Conservation (phyloP, 345 rosid genomes). For the Reutealis trisperma region DNA sequence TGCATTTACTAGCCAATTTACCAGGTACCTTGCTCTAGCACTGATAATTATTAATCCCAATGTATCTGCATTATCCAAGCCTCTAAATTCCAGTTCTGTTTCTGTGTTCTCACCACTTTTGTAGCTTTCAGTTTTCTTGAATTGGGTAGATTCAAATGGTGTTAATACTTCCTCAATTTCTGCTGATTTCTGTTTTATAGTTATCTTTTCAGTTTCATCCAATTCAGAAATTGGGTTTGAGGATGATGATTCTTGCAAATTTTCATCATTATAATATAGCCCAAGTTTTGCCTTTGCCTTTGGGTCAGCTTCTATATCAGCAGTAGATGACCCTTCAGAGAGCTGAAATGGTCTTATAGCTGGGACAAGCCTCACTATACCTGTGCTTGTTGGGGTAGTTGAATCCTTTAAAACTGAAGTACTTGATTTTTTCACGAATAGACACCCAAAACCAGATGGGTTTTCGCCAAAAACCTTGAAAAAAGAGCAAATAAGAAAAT, state of each 20-base stretch:
- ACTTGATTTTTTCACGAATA: slow-evolving; percentile 65
- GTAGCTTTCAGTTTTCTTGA: background rate
- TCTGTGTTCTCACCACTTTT: slow-evolving; percentile 6
- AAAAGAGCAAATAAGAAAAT: slow-evolving; percentile 74
- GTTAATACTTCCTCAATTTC: slow-evolving; percentile 39
- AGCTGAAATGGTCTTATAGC: slow-evolving; percentile 11
- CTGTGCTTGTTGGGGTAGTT: slow-evolving; percentile 23
- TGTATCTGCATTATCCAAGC: slow-evolving; percentile 75
- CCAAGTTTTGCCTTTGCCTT: background rate
- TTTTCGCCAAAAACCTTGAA: slow-evolving; percentile 72
- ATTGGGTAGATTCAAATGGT: slow-evolving; percentile 12
- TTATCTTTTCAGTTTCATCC: slow-evolving; percentile 26
- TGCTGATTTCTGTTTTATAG: slow-evolving; percentile 5
- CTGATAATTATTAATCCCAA: slow-evolving; percentile 62
- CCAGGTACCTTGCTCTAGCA: slow-evolving; percentile 55
- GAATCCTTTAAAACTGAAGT: slow-evolving; percentile 43
- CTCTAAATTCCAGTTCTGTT: slow-evolving; percentile 46
- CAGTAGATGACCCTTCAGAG: slow-evolving; percentile 12
- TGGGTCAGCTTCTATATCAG: background rate
- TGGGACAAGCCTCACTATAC: slow-evolving; percentile 44
- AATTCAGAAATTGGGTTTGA: slow-evolving; percentile 20
- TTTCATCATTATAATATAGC: slow-evolving; percentile 9
- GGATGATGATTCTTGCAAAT: slow-evolving; percentile 5
- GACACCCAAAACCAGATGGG: slow-evolving; percentile 73
- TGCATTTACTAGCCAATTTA: slow-evolving; percentile 76